Conservation (phyloP, 2,329 filamentous ascomycete genomes). For the Talaromyces sp. region DNA sequence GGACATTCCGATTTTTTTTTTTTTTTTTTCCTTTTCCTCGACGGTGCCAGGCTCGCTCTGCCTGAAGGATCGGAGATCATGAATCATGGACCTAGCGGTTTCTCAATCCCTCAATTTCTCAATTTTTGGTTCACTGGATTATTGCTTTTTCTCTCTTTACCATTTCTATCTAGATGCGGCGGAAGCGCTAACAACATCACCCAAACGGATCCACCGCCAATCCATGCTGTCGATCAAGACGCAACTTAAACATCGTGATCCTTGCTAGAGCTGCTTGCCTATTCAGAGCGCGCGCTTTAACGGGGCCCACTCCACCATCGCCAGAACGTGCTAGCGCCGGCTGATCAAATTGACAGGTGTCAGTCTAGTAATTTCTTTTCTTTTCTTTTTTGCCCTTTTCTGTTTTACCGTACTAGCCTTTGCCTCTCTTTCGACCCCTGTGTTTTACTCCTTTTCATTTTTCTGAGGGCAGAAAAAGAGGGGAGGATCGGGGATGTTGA, state of each 20-base stretch:
- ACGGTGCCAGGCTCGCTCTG: background rate
- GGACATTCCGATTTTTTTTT: slow-evolving; percentile 1
- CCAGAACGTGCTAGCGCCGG: slow-evolving; percentile 15
- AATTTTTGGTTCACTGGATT: slow-evolving; percentile 14
- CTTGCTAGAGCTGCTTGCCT: slow-evolving; percentile 7
- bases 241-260: slow-evolving; percentile 20
- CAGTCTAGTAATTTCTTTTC: slow-evolving; percentile 5
- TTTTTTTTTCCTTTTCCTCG: background rate
- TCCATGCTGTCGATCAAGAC: slow-evolving; percentile 24
- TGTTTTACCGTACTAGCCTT: slow-evolving; percentile 10
- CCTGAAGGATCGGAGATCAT: background rate
- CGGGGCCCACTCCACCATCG: background rate
- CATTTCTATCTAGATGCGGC: slow-evolving; percentile 24
- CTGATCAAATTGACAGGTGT: slow-evolving; percentile 29
- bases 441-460: background rate
- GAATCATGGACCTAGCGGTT: background rate
- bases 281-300: slow-evolving; percentile 15
- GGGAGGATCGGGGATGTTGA: slow-evolving; percentile 1
- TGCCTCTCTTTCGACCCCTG: background rate
- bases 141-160: slow-evolving; percentile 20
- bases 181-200: slow-evolving; percentile 16
- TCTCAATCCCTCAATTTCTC: background rate
- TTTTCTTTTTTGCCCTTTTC: slow-evolving; percentile 7
- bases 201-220: slow-evolving; percentile 12
- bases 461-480: background rate